Base-by-base conservation (phyloP, 441 rosid genomes). In the Pelargonium myrrhifolium region DNA sequence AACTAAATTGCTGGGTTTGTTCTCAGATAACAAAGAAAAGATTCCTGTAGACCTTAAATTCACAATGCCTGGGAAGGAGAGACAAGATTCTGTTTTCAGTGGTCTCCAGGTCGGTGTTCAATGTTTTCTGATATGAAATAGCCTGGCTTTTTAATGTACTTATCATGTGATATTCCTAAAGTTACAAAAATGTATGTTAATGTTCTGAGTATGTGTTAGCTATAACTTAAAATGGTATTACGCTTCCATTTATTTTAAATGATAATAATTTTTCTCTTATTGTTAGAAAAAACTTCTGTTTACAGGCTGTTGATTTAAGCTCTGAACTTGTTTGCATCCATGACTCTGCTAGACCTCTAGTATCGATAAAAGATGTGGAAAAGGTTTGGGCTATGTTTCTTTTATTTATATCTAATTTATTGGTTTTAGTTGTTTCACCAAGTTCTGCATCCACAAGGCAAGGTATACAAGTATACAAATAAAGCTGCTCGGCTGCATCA, bases 301-400 rank as follows among this genome's bases (percentile, higher is more conserved):
- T 60, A 9, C 89, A 93, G 98, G 94, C 74, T 73, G 70, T 85
- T 61, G 88, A 86, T 74, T 74, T 47, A 65, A 81, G 75, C 45
- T 81, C 96, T 71, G 87, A 89, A 81, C 97, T 93, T 79, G 98
- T 90, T 71, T 93, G 98, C 76, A 72, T 90, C 75, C 98, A 93
- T 69, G 97, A 93, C 69, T 93, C 98, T 17, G 97, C 98, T 4
- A 87, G 98, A 73, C 98, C 97, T 9, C 80, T 93, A 74, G 86
- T 93, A 49, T 73, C 72, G 18, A 61, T 83, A 21, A 84, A 74
- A 67, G 97, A 93, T 71, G 81, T 87, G 64, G 84, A 84, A 77
- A 87, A 90, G 97, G 97, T 90, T 45, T 37, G 78, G 31, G 10
- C 66, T 22, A 6, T 11, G 37, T 61, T 69, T 40, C 14, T 35